Evolutionary conservation across 2,329 filamentous ascomycete species (phyloP), one percentile per base, ranked within the genome.

Genomic region (Cercospora sesami): DNA sequence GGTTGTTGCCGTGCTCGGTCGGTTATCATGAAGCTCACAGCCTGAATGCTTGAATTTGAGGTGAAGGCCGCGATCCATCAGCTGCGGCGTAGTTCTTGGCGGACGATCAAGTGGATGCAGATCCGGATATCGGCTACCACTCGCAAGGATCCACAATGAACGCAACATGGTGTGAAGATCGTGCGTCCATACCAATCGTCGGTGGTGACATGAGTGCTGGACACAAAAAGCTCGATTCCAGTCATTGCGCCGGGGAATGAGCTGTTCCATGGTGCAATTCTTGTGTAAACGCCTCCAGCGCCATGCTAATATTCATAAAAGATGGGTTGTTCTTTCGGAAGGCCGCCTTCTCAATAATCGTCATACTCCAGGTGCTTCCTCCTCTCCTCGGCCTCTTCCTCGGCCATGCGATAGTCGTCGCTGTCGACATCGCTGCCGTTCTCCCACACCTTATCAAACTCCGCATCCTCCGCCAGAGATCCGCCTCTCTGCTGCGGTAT

Each of bases 351-450:
- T 71, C 69, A 74, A 61, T 69, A 69, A 48, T 74, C 72, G 70
- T 80, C 78, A 69, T 80, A 81, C 60, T 81, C 80, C 73, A 84
- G 77, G 60, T 81, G 83, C 69, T 83, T 80, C 48, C 76, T 79
- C 72, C 86, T 80, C 76, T 89, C 86, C 64, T 83, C 81, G 21
- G 81, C 80, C 76, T 98, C 95, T 79, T 99, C 95, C 53, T 86
- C 85, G 28, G 90, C 89, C 64, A 91, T 84, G 59, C 91, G 82
- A 74, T 90, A 90, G 76, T 99, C 95, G 77, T 99, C 95, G 68
- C 95, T 92, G 4, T 91, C 92, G 69, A 94, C 84, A 71, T 95
- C 92, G 75, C 92, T 96, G 18, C 89, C 90, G 77, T 97, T 93
- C 48, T 95, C 92, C 90, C 91, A 96, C 72, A 96, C 81, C 80